Evolutionary conservation across 2,329 filamentous ascomycete species (phyloP), one percentile per base, ranked within the genome.

Genomic region (Hypoxylon sp.): DNA sequence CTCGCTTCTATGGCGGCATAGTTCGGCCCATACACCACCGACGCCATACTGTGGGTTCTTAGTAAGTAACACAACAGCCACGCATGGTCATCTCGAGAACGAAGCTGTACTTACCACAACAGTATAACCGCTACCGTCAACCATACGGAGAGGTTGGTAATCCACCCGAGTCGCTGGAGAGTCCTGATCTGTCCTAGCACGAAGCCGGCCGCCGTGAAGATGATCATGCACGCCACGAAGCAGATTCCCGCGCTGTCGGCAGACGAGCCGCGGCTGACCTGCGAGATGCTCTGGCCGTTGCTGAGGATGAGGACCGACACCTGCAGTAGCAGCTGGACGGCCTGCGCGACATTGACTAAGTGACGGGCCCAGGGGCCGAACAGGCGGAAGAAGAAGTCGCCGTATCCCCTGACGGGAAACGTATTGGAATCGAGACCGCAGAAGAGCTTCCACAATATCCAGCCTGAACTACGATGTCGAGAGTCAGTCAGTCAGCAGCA

Each of bases 121-220:
- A 85, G 77, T 46, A 86, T 81, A 60, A 82, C 76, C 29, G 81
- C 65, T 18, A 86, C 60, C 58, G 84, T 86, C 47, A 85, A 65
- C 79, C 81, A 86, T 8, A 86, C 79, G 2, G 82, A 79, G 13
- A 79, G 63, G 58, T 84, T 85, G n/a, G 83, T 81, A 1, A 86
- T 70, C 78, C 80, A 85, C 3, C 81, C 80, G 45, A 83, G 81
- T 11, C 76, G 72, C 61, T 83, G 78, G 15, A 86, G 74, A 0
- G 82, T 86, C 9, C 84, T 76, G 37, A 87, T 81, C 66, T 85
- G 83, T 2, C 81, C 81, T 2, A 84, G 60, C 9, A 83, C 15
- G 47, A 84, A 81, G 17, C 84, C 83, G 2, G 74, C 75, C 13
- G 78, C 67, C 54, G 78, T 77, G 63, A 81, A 83, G 9, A 85